Evolutionary conservation across 306 rosid genomes (phyloP), one percentile per base, ranked within the genome.

Genomic region (Begonia fuchsioides): DNA sequence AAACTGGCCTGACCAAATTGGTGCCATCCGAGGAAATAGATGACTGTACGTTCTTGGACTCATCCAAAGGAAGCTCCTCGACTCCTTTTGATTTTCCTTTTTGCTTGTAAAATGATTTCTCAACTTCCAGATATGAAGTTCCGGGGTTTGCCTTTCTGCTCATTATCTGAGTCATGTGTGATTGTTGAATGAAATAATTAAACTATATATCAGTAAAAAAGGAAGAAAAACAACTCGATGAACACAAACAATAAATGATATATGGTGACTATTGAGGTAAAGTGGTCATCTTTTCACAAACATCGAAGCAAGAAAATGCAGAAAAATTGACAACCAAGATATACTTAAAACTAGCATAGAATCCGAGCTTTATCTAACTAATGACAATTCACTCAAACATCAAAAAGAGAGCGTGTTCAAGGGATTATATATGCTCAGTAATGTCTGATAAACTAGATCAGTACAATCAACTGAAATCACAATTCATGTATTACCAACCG

Each of bases 121-220:
- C 98, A 63, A 85, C 71, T 45, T 92, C 98, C 56, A 82, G 73
- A 82, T 64, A 92, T 32, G 78, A 68, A 56, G 73, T 83, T 61
- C 73, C 81, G 10, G 96, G 93, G 44, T 92, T 77, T 12, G 67
- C 76, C 68, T 85, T 92, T 64, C 82, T 75, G 61, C 93, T 90
- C 93, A 79, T 67, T 60, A 90, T 79, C 98, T 90, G 77, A 69
- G 13, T 15, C 11, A 56, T 8, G 19, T 3, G 50, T 35, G 39
- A 47, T 12, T 40, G 3, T 46, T 32, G 32, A 15, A 54, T 12
- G 41, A 19, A 56, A 35, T 10, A 38, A 53, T 38, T 13, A 50
- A 38, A 53, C 12, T 59, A 50, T 11, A 8, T 52, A 39, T 16
- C 53, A 48, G 15, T n/a, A 51, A 45, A 15, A 39, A 11, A 54